Conservation (phyloP, 495 filamentous ascomycete species). For the Rostrohypoxylon terebratum region DNA sequence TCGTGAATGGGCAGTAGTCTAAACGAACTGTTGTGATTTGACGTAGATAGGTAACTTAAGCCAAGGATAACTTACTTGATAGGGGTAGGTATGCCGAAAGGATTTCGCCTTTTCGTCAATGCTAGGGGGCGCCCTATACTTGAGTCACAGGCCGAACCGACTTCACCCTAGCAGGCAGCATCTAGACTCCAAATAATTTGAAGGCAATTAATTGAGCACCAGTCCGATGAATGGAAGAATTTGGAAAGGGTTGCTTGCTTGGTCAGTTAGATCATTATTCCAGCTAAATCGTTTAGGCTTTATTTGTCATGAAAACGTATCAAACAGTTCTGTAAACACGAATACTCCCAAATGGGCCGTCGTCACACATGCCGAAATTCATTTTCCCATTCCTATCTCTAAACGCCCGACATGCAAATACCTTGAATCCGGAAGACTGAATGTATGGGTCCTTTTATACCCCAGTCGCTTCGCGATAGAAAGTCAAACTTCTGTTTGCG, state of each 20-base stretch:
- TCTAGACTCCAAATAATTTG: neutral
- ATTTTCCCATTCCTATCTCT: constrained; percentile 43
- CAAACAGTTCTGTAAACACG: constrained; percentile 7
- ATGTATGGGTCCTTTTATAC: constrained; percentile 54
- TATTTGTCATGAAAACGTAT: neutral
- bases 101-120: constrained; percentile 3
- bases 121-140: constrained; percentile 23
- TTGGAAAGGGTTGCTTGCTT: neutral
- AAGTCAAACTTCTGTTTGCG: constrained; percentile 79
- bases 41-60: neutral
- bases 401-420: constrained; percentile 40
- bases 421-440: neutral
- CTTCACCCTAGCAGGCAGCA: neutral
- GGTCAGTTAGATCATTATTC: neutral
- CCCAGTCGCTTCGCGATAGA: constrained; percentile 92
- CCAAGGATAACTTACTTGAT: neutral
- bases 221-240: neutral
- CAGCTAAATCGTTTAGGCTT: neutral
- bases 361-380: constrained; percentile 13
- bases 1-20: neutral
- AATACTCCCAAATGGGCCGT: constrained; percentile 1
- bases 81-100: neutral
- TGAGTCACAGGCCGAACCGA: constrained; percentile 30
- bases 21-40: neutral
- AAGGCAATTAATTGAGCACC: neutral